These are phyloP conservation scores for Septoria linicola DNA, from an alignment of 2,329 filamentous ascomycete species.

Conservation along the genomic window DNA sequence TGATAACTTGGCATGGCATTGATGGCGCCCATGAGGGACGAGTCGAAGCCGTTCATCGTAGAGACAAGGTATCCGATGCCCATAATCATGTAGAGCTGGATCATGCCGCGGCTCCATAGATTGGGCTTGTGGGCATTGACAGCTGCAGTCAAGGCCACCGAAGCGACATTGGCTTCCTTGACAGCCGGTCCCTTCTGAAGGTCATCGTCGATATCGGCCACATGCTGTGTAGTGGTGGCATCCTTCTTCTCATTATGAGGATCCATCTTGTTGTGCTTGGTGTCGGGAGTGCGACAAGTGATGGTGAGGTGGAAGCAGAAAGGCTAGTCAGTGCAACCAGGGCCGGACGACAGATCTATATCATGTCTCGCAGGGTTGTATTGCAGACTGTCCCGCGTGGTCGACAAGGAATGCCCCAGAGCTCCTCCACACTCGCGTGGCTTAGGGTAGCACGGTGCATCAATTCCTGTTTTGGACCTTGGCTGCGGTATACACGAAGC, in stretches of 20 bases:
- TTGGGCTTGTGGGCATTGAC: slow-evolving; percentile 27
- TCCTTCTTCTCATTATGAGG: slow-evolving; percentile 50
- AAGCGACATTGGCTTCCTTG: slow-evolving; percentile 26
- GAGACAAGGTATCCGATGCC: slow-evolving; percentile 28
- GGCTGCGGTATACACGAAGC: slow-evolving; percentile 11
- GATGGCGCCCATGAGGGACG: slow-evolving; percentile 49
- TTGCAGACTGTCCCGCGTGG: slow-evolving; percentile 14
- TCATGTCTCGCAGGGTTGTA: slow-evolving; percentile 12
- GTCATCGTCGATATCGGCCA: slow-evolving; percentile 24
- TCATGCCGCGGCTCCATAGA: slow-evolving; percentile 27
- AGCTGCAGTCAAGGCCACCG: slow-evolving; percentile 28
- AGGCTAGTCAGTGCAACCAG: not conserved
- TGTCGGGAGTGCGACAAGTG: no score
- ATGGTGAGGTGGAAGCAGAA: no score
- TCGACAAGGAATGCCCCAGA: slow-evolving; percentile 15
- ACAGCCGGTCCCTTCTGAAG: slow-evolving; percentile 22
- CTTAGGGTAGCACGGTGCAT: slow-evolving; percentile 11
- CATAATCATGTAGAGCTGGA: slow-evolving; percentile 30
- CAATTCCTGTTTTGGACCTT: slow-evolving; percentile 15
- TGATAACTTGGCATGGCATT: slow-evolving; percentile 56
- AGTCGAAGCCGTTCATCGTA: slow-evolving; percentile 34
- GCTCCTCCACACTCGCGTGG: slow-evolving; percentile 24
- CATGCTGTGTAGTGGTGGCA: slow-evolving; percentile 19
- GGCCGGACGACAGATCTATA: slow-evolving; percentile 9
- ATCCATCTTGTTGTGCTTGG: slow-evolving; percentile 35